Conservation (phyloP, 495 filamentous ascomycete species). For the Aspergillus avenaceus region DNA sequence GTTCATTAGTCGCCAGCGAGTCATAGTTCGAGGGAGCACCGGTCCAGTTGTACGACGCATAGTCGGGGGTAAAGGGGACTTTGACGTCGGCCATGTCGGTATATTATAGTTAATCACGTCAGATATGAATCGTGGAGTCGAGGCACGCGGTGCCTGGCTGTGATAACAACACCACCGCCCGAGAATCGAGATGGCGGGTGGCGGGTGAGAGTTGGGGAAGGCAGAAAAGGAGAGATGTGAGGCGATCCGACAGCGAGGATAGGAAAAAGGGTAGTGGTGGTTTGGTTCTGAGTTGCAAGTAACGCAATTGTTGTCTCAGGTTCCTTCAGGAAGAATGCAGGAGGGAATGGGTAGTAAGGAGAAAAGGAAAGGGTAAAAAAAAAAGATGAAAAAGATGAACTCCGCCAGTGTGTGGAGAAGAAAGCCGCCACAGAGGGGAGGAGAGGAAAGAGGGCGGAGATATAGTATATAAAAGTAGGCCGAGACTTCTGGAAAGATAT, state of each 20-base stretch:
- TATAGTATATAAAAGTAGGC: constrained; percentile 21
- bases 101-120: background rate
- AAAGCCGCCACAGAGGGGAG: constrained; percentile 27
- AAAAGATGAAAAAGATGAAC: background rate
- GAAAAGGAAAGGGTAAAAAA: constrained; percentile 2
- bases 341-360: no score
- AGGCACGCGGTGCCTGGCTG: background rate
- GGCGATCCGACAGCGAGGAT: background rate
- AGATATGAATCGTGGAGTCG: background rate
- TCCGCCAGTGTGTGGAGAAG: constrained; percentile 22
- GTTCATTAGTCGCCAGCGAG: constrained; percentile 58
- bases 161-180: background rate
- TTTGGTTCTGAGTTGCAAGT: background rate
- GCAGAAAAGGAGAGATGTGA: background rate
- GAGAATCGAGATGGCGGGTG: background rate
- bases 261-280: background rate
- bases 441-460: constrained; percentile 2
- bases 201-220: background rate
- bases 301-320: background rate
- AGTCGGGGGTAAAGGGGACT: constrained; percentile 35
- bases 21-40: constrained; percentile 73
- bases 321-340: constrained; percentile 4
- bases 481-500: constrained; percentile 14
- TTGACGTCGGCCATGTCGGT: constrained; percentile 13
- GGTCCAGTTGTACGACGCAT: constrained; percentile 74